Base-by-base conservation (phyloP, 164 flowering plant genomes). In the Protea cynaroides region DNA sequence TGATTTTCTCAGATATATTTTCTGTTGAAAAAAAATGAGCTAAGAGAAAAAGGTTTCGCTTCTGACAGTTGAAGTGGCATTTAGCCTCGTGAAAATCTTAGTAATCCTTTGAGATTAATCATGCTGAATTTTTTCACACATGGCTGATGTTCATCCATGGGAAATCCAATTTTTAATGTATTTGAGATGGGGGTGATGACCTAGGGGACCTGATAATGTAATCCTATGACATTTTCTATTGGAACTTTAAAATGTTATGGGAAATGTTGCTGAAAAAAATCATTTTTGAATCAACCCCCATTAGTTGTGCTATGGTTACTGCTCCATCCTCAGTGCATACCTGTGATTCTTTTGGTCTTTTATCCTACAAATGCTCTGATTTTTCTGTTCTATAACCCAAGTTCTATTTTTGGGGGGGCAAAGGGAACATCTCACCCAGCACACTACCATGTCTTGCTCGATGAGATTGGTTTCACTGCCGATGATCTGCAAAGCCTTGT, bases 401-500 rank as follows among this genome's bases (percentile, higher is more conserved):
- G n/a, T 50, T 22, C 19, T 24, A 25, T 37, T 54, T 23, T 21
- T 22, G 65, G 24, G 9, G 44, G 56, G 12, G 47, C 5, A 36
- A 66, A 92, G 98, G 97, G 98, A 53, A 88, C 96, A 37, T 78
- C 92, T 17, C 75, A 94, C 63, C 98, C 97, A 23, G 78, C 89
- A 7, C 97, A 92, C 68, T 92, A 92, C 62, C 91, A 86, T 76
- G 93, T 92, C 40, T 73, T 92, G 79, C 67, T 81, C 25, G 97
- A 92, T 73, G 98, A 92, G 76, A 88, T 88, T 70, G 94, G 98
- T 58, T 90, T 90, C 76, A 77, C 85, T 25, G 80, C 91, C 25
- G 90, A 92, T 73, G 83, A 79, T 17, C 69, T 92, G 67, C 97
- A 92, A 62, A 76, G 79, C 59, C 77, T 92, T 22, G 78, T 90